phyloP scores from a whole-genome alignment of 1,284 basidiomycete genomes.

The Ustilago shanxiensis region DNA sequence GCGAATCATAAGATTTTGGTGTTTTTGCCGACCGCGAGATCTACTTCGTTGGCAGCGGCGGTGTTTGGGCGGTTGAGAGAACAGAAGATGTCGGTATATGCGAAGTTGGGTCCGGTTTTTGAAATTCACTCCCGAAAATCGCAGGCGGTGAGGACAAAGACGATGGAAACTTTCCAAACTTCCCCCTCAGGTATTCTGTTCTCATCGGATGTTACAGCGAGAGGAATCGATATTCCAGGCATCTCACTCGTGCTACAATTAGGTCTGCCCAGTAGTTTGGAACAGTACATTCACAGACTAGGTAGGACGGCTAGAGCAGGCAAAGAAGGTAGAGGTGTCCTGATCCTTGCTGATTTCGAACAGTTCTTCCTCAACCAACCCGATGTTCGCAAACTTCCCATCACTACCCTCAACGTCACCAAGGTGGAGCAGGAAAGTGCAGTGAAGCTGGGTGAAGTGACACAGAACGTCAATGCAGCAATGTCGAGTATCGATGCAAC shows the following conservation, averaged over 20 bases:
- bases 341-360: constrained; percentile 76
- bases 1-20: constrained; percentile 65
- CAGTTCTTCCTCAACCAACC: constrained; percentile 74
- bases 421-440: constrained; percentile 24
- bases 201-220: constrained; percentile 89
- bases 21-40: constrained; percentile 80
- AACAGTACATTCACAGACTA: constrained; percentile 71
- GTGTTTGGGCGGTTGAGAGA: constrained; percentile 33
- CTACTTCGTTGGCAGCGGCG: constrained; percentile 76
- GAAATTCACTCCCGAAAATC: constrained; percentile 61
- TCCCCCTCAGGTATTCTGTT: constrained; percentile 78
- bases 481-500: constrained; percentile 41
- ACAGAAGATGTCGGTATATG: constrained; percentile 23
- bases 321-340: constrained; percentile 74
- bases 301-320: constrained; percentile 74
- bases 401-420: constrained; percentile 34
- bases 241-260: constrained; percentile 76
- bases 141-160: constrained; percentile 47
- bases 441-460: constrained; percentile 10
- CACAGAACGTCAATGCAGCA: constrained; percentile 54
- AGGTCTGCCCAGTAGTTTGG: constrained; percentile 65
- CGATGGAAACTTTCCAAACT: constrained; percentile 73
- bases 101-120: constrained; percentile 36
- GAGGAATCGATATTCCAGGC: constrained; percentile 76
- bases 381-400: constrained; percentile 72